These are phyloP conservation scores for Mycena indigotica DNA, from an alignment of 768 basidiomycete genomes.

Conservation along the genomic window DNA sequence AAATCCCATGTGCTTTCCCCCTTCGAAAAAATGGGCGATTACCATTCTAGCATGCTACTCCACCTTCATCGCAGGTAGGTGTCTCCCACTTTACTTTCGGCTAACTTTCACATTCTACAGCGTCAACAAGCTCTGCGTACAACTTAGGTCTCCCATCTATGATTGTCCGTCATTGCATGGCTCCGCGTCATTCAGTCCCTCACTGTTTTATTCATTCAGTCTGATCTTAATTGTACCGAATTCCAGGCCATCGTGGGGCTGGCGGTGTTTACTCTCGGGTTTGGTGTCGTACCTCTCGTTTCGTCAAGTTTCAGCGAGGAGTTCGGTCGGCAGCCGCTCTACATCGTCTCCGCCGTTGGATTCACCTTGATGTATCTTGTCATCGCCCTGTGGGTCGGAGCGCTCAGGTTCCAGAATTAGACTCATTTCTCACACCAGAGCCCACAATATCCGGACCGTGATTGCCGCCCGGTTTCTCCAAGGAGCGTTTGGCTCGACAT, in stretches of 20 bases:
- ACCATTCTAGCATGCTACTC: constrained; percentile 49
- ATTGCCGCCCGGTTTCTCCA: constrained; percentile 65
- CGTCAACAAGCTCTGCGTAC: constrained; percentile 53
- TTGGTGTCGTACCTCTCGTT: constrained; percentile 63
- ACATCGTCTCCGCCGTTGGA: constrained; percentile 50
- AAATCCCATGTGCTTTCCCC: constrained; percentile 43
- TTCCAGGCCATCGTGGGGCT: constrained; percentile 52
- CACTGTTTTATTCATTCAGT: too few relatives aligned
- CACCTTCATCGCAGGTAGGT: constrained; percentile 50
- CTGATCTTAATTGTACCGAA: constrained; percentile 46
- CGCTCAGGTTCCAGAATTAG: not conserved
- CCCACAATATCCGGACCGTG: constrained; percentile 61
- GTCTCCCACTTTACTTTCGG: not conserved
- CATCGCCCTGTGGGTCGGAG: constrained; percentile 42
- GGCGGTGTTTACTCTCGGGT: constrained; percentile 59
- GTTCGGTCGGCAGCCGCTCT: constrained; percentile 65
- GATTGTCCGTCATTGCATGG: constrained; percentile 31
- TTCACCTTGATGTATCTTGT: constrained; percentile 56
- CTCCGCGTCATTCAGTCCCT: constrained; percentile 14
- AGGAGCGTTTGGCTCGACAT: constrained; percentile 69
- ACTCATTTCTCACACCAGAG: constrained; percentile 27
- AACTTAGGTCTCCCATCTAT: constrained; percentile 60
- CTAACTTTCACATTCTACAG: constrained; percentile 31
- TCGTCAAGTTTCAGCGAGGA: constrained; percentile 75
- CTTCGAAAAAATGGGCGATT: constrained; percentile 43